Evolutionary conservation across 2,329 filamentous ascomycete species (phyloP), one percentile per base, ranked within the genome.

Genomic region (Alternaria dauci): DNA sequence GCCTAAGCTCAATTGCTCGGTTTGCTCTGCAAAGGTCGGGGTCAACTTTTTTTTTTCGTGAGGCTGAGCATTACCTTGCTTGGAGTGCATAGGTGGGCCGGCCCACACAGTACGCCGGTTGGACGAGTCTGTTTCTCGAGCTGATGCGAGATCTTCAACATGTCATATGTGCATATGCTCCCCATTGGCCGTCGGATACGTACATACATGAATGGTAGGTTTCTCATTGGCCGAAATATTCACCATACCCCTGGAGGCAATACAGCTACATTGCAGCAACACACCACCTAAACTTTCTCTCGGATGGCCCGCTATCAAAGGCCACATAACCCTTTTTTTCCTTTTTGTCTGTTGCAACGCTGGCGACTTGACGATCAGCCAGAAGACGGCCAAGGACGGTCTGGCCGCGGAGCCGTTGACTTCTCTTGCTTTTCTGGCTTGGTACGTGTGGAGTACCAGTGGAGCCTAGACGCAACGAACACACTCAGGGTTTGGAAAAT

Each of bases 71-170:
- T 52, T 47, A 47, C 55, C 59, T 59, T 30, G 60, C 44, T 54
- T 47, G 60, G 55, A 46, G 32, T 51, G 63, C 65, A 65, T 65
- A 69, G 65, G 68, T 68, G 70, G 62, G 62, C 62, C 66, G 63
- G 34, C 58, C 55, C 68, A 63, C 68, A 63, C 57, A 55, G 18
- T 53, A 52, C 53, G 53, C 51, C 67, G 65, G 68, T 73, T 74
- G 68, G 67, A 44, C 46, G 39, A 56, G 65, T 39, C 60, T 63
- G 18, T 26, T 50, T 26, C 46, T 50, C 20, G 16, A 50, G 46
- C 46, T 38, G 32, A 50, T 52, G 50, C 34, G 36, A 61, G 50
- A 67, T 67, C 68, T 65, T 70, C 71, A 55, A 70, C 68, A 62
- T 71, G 67, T 64, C 69, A 69, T 67, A 59, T 65, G 36, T 50